Evolutionary conservation across 257 asterid genomes (phyloP).

Genomic region (Anisodus acutangulus): DNA sequence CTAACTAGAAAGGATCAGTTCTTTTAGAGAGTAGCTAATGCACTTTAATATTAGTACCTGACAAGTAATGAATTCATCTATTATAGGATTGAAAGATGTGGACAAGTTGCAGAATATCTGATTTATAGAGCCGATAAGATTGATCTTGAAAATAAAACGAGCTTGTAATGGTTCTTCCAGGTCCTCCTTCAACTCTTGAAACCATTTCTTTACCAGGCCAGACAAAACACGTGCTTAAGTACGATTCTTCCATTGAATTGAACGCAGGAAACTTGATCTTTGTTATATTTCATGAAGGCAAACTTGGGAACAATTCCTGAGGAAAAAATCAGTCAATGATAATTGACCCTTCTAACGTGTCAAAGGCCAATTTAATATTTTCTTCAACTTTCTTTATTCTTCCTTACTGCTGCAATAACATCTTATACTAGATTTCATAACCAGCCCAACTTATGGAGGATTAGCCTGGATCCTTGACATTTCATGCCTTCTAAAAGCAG

Average conservation of each 20-base stretch:
- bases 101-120: conserved; percentile 73
- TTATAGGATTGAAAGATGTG: conserved; percentile 53
- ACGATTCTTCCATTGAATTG: conserved; percentile 26
- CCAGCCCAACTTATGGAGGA: too few species aligned
- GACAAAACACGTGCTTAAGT: conserved; percentile 47
- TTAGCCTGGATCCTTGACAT: too few species aligned
- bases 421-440: too few species aligned
- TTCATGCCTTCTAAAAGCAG: too few species aligned
- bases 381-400: too few species aligned
- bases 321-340: too few species aligned
- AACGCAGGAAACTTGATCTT: too few species aligned
- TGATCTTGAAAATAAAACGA: conserved; percentile 64
- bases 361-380: too few species aligned
- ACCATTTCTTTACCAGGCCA: conserved; percentile 72
- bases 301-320: too few species aligned
- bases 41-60: conserved; percentile 53
- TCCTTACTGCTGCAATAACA: too few species aligned
- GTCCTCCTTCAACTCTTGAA: conserved; percentile 67
- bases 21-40: not conserved
- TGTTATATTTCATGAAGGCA: not conserved
- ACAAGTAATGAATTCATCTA: conserved; percentile 63
- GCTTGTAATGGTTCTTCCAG: conserved; percentile 62
- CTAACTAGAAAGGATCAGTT: too few species aligned
- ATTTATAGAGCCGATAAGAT: conserved; percentile 52
- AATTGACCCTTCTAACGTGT: too few species aligned